Base-by-base conservation (phyloP, 1,284 basidiomycete species). In the Pseudomicrostroma phylloplanum region DNA sequence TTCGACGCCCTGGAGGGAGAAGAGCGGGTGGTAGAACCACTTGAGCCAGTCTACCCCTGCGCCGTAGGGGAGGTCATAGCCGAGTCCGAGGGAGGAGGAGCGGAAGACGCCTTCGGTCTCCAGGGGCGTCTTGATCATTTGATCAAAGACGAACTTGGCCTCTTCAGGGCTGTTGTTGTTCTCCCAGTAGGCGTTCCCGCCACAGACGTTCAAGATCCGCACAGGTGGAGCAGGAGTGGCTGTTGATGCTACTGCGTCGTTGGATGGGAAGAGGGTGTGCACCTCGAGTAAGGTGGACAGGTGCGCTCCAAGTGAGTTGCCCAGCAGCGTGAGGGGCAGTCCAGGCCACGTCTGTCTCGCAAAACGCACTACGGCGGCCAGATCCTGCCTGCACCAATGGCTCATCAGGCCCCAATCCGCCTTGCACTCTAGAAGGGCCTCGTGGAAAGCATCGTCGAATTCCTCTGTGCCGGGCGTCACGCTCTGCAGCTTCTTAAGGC, bases 21-120 rank as follows among this genome's bases (percentile, higher is more conserved):
- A 73, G 58, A 67, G 70, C 0, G 70, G 64, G 30, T 71, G 70
- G 26, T 65, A 68, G 66, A 67, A 72, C 72, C 72, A 73, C 13
- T 66, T 63, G 0, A 67, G 57, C 72, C 72, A 73, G 25, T 73
- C 72, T 7, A 61, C 36, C 2, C 72, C 72, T 0, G 68, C 67
- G 7, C 71, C 71, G 39, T 69, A 69, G 0, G 72, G 72, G 21
- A 73, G 59, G 55, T 73, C 72, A 59, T 69, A 73, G 0, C 72
- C 72, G 13, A 73, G 56, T 1, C 72, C 70, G 41, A 73, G 56
- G 39, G 64, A 65, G 36, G 65, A 61, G 1, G 69, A 66, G 11
- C 69, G 58, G 17, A 73, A 72, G 55, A 73, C 65, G 56, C 62
- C 63, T 17, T 73, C 72, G 43, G 65, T 62, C n/a, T 67, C 63